phyloP scores from a whole-genome alignment of 441 rosid species.

The Viola pubescens region DNA sequence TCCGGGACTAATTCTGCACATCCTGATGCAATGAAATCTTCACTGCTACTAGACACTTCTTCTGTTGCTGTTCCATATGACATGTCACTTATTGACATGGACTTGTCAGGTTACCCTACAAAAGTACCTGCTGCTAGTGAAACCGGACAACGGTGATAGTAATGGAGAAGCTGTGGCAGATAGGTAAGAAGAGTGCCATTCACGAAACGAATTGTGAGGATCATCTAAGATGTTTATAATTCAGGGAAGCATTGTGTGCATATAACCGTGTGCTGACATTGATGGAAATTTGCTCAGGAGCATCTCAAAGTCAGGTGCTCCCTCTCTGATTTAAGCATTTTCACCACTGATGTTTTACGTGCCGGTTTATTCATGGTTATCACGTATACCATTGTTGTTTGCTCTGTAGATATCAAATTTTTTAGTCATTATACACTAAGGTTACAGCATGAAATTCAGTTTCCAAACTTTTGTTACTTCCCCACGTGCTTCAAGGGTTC shows the following conservation, averaged over 20 bases:
- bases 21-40: conserved; percentile 49
- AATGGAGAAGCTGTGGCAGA: conserved; percentile 19
- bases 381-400: too few relatives aligned
- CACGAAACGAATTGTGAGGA: neutral
- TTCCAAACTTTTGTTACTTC: too few relatives aligned
- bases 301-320: too few relatives aligned
- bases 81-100: conserved; percentile 86
- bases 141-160: conserved; percentile 42
- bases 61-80: conserved; percentile 54
- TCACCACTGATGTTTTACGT: too few relatives aligned
- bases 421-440: too few relatives aligned
- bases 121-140: conserved; percentile 71
- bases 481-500: too few relatives aligned
- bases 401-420: too few relatives aligned
- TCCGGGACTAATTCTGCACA: conserved; percentile 31
- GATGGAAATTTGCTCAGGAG: too few relatives aligned
- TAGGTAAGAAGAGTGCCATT: conserved; percentile 15
- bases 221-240: conserved; percentile 1
- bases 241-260: conserved; percentile 8
- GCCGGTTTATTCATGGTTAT: too few relatives aligned
- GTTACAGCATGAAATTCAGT: too few relatives aligned
- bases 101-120: conserved; percentile 59
- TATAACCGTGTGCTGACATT: too few relatives aligned
- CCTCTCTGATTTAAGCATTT: too few relatives aligned
- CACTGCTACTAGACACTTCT: conserved; percentile 60